These are phyloP conservation scores for Carex cristatella DNA, from an alignment of 176 grass and related monocot genomes.

Conservation along the genomic window DNA sequence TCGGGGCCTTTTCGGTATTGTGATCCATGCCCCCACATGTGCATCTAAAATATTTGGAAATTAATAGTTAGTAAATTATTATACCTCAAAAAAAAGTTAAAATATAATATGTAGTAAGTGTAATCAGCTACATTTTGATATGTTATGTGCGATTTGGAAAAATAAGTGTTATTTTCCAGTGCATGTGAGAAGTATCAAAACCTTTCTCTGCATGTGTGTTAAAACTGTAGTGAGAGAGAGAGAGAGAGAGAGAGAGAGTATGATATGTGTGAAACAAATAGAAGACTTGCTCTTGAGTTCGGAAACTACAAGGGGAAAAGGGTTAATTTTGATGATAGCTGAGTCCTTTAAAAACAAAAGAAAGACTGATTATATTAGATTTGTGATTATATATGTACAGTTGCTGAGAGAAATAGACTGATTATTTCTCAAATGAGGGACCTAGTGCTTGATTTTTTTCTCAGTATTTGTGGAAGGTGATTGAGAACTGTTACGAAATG, in stretches of 20 bases:
- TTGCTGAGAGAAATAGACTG: not conserved
- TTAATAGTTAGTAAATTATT: too few relatives aligned
- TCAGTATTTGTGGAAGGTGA: constrained; percentile 1
- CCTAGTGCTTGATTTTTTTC: not conserved
- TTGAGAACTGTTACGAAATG: constrained; percentile 16
- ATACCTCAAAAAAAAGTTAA: not conserved
- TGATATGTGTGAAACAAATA: not conserved
- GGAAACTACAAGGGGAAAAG: not conserved
- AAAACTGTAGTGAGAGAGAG: not conserved
- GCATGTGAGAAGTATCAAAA: not conserved
- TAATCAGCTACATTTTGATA: not conserved
- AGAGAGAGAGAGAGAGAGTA: not conserved
- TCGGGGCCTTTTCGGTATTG: constrained; percentile 93
- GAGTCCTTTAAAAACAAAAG: not conserved
- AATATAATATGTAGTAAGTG: not conserved
- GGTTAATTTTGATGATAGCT: not conserved
- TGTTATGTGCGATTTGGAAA: not conserved
- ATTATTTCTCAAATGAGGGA: not conserved
- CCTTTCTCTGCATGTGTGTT: not conserved
- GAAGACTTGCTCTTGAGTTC: not conserved
- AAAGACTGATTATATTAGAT: not conserved
- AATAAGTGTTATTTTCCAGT: not conserved
- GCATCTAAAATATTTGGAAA: constrained; percentile 54
- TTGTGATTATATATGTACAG: not conserved
- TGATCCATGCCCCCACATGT: constrained; percentile 98